Conservation (phyloP, 2,329 filamentous ascomycete species). For the Ophiostoma ulmi region DNA sequence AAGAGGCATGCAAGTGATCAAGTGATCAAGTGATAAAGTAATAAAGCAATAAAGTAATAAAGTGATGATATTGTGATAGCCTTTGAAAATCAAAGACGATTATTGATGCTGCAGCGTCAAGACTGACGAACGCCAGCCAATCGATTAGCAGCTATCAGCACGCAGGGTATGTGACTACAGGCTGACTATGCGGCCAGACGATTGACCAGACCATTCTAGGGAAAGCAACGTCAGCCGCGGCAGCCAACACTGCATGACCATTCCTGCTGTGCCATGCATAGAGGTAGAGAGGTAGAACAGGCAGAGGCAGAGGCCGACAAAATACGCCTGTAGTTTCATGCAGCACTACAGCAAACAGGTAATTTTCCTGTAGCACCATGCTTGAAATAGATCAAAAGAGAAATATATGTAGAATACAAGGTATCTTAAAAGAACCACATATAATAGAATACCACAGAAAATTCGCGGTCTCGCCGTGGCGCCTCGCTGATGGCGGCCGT, state of each 20-base stretch:
- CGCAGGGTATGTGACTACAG: neutral
- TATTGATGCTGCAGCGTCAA: neutral
- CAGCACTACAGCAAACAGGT: neutral
- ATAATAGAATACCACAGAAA: neutral
- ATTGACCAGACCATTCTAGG: neutral
- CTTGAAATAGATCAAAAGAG: neutral
- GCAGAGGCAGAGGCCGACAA: neutral
- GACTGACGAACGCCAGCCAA: neutral
- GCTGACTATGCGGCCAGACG: neutral
- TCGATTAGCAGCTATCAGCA: neutral
- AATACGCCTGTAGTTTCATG: neutral
- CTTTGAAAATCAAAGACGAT: too few species aligned
- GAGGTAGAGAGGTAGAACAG: neutral
- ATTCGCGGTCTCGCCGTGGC: neutral
- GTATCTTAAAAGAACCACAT: too few species aligned
- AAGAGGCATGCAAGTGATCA: neutral
- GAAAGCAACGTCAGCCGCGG: neutral
- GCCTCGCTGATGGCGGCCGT: conserved; percentile 4
- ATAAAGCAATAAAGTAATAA: too few species aligned
- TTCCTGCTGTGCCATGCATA: neutral
- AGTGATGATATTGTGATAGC: too few species aligned
- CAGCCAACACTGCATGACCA: neutral
- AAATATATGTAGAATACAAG: neutral
- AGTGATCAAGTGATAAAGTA: too few species aligned
- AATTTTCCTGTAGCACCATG: neutral